phyloP scores from a whole-genome alignment of 164 flowering plant species.

The Akebia trifoliata region DNA sequence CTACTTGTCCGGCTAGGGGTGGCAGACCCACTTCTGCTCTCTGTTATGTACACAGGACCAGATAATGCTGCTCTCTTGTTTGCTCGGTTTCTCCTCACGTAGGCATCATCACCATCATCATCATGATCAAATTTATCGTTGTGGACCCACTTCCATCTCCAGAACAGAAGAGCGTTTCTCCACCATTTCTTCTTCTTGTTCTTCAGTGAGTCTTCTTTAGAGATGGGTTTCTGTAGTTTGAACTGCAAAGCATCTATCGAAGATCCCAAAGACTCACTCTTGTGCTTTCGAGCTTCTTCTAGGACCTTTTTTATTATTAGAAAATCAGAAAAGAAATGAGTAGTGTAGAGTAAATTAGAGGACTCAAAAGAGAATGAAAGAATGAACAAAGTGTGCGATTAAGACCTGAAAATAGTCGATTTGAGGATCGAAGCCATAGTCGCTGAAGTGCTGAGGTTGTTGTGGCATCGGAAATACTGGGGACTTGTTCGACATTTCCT shows the following conservation, averaged over 20 bases:
- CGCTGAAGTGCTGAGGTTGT: constrained; percentile 75
- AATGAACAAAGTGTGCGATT: background rate
- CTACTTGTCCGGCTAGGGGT: constrained; percentile 45
- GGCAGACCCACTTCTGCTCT: constrained; percentile 51
- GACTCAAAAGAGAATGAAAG: background rate
- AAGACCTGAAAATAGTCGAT: constrained; percentile 76
- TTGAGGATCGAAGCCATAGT: constrained; percentile 90
- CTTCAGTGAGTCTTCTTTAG: constrained; percentile 42
- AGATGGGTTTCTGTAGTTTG: constrained; percentile 81
- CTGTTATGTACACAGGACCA: constrained; percentile 65
- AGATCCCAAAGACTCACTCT: constrained; percentile 42
- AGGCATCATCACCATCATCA: constrained; percentile 18
- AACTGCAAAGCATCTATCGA: constrained; percentile 56
- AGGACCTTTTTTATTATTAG: constrained; percentile 32
- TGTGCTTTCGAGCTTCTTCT: constrained; percentile 76
- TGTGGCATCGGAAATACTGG: constrained; percentile 63
- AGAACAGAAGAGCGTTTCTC: constrained; percentile 60
- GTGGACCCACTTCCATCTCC: constrained; percentile 45
- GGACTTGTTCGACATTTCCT: constrained; percentile 41
- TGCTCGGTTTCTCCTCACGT: constrained; percentile 23
- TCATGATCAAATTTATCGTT: background rate
- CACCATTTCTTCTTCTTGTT: constrained; percentile 68
- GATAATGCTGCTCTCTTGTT: constrained; percentile 41
- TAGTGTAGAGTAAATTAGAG: background rate
- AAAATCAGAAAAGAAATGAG: background rate